A percentile compares a stretch with the other conserved stretches of the same genome.
These are phyloP conservation scores for Petunia hybrid DNA, from an alignment of 305 asterid genomes.

Conservation along the genomic window DNA sequence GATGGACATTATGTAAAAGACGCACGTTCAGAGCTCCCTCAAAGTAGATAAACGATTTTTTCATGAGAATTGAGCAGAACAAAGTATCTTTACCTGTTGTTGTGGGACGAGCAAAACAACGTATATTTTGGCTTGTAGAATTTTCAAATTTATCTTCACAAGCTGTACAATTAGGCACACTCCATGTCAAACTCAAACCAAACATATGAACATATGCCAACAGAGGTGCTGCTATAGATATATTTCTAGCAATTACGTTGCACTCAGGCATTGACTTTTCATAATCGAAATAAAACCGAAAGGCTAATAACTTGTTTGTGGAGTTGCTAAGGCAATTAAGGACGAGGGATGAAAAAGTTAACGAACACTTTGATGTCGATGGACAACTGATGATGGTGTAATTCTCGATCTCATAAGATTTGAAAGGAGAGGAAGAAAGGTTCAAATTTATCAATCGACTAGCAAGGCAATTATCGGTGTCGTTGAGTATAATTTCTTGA, in stretches of 20 bases:
- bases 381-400: constrained; percentile 30
- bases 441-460: constrained; percentile 4
- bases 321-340: constrained; percentile 43
- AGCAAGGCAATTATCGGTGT: constrained; percentile 27
- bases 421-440: constrained; percentile 18
- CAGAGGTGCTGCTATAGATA: constrained; percentile 47
- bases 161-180: background rate
- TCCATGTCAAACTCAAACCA: background rate
- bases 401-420: background rate
- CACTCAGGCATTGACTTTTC: constrained; percentile 48
- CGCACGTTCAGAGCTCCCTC: background rate
- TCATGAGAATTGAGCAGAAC: background rate
- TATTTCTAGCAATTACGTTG: constrained; percentile 35
- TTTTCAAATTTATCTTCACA: constrained; percentile 35
- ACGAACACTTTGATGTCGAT: constrained; percentile 28
- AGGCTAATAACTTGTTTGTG: constrained; percentile 48
- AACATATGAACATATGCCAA: constrained; percentile 29
- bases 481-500: constrained; percentile 10
- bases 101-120: constrained; percentile 30
- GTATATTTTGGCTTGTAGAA: background rate
- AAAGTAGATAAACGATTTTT: too few species aligned
- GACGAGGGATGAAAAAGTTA: background rate
- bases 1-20: too few species aligned
- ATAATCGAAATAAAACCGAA: constrained; percentile 39
- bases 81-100: constrained; percentile 44